Evolutionary conservation across 768 basidiomycete genomes (phyloP), one percentile per base, ranked within the genome.

Genomic region (Polyporus arcularius): DNA sequence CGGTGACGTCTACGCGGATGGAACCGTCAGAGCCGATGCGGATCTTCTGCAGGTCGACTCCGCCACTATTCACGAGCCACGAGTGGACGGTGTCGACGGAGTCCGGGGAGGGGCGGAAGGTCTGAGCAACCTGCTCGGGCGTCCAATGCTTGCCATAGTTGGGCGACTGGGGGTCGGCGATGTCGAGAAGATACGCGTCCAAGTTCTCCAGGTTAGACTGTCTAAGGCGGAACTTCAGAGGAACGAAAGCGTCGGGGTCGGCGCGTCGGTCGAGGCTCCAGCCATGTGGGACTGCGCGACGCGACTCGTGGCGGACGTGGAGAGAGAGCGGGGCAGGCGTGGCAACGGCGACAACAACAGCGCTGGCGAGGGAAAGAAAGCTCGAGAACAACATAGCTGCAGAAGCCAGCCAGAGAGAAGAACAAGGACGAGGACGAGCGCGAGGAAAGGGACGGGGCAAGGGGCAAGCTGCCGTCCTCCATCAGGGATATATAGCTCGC

Each of bases 101-200:
- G 32, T 80, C 78, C 10, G 61, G 58, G 26, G 73, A 75, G 16
- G 83, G 81, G 1, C 79, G 71, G 70, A 85, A 85, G 10, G 75
- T 73, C 16, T 76, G 71, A 4, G 78, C 74, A 30, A 84, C 75
- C 53, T 80, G 66, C 2, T 71, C 73, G 4, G 82, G 68, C 5
- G 75, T 70, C 76, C 79, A 82, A 65, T 85, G 83, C 57, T 79
- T 71, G 14, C 82, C 82, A 63, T 83, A 85, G 63, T 73, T 73
- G 6, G 74, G 74, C 1, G 83, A 84, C 26, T 79, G 77, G 3
- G 83, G 82, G 57, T 84, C 77, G 2, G 83, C 79, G 18, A 85
- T 78, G 38, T 77, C 76, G 64, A 77, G 68, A 16, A 85, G 76
- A 48, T 78, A 71, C 8, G 75, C 75, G 63, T 82, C 81, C 50